Conservation (phyloP, 177 flowering plant species). For the Vitis hybrid region DNA sequence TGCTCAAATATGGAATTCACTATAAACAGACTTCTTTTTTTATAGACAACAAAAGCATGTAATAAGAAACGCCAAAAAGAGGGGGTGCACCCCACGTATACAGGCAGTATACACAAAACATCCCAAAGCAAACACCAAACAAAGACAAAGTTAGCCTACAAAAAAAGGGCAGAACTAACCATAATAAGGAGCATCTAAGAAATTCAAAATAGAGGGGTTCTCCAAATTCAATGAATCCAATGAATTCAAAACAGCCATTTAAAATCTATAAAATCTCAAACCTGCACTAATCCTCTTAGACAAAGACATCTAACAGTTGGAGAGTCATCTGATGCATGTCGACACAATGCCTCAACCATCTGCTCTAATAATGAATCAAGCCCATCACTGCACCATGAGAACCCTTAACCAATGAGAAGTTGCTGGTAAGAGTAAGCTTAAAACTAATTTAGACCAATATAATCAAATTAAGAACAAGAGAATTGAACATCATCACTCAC, state of each 20-base stretch:
- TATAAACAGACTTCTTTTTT: too few relatives aligned
- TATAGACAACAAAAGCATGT: too few relatives aligned
- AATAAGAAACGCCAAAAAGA: too few relatives aligned
- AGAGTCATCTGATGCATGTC: constrained; percentile 90
- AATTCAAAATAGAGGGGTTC: too few relatives aligned
- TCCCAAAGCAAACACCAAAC: too few relatives aligned
- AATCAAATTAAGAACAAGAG: background rate
- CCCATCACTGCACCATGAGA: constrained; percentile 61
- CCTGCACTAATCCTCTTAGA: constrained; percentile 94
- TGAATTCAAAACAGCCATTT: background rate
- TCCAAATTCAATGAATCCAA: too few relatives aligned
- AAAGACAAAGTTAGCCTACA: too few relatives aligned
- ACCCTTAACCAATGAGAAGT: constrained; percentile 3
- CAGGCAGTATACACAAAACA: too few relatives aligned
- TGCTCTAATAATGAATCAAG: constrained; percentile 70
- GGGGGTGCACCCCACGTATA: too few relatives aligned
- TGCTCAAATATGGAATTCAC: too few relatives aligned
- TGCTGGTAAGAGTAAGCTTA: background rate
- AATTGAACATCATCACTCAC: background rate
- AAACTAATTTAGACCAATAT: background rate
- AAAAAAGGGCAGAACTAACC: too few relatives aligned
- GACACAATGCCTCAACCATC: constrained; percentile 84
- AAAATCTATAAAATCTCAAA: constrained; percentile 15
- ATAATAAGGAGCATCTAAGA: too few relatives aligned
- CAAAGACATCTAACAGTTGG: constrained; percentile 90